Evolutionary conservation across 495 filamentous ascomycete genomes (phyloP), one percentile per base, ranked within the genome.

Genomic region (Lineolata rhizophorae): DNA sequence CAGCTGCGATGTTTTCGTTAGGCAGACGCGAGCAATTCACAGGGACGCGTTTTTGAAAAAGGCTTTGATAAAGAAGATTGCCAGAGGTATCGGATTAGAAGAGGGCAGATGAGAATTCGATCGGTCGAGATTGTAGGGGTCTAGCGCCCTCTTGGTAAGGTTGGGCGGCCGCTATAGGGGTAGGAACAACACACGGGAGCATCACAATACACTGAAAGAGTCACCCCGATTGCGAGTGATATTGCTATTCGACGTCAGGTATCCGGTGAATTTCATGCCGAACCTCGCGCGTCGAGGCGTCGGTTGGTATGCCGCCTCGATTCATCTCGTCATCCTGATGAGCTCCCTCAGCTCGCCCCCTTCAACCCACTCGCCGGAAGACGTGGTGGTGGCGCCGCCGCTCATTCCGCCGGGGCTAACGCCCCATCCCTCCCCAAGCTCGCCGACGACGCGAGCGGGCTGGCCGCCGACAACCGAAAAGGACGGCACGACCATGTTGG

Each of bases 1-100:
- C 20, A 62, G 67, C 2, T 67, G 77, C n/a, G 68, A 72, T 25
- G 72, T 73, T 0, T 95, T 92, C 66, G 73, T 83, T 8, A 71
- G 67, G 49, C 72, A 77, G 61, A 90, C 80, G 20, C 62, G 87
- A 32, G 70, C 64, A 32, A 53, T 95, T 19, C 83, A 81, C 2
- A 58, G 87, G 32, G 87, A 97, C 56, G 79, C 77, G 52, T 93
- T 83, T 47, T 47, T 90, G 45, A 85, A 90, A 56, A 81, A 83
- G 51, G 83, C 80, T 2, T 52, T 94, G 28, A 76, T 77, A 41
- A 72, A 69, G 46, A 97, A 95, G 64, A 91, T 93, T 50, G 76
- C 67, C 2, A 55, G 55, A 34, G 82, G 84, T 0, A 83, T 97
- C 78, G 81, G 77, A 3, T 53, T 82, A 39, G 56, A 60, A n/a